phyloP scores from a whole-genome alignment of 768 basidiomycete genomes.

The Pisolithus sp. region DNA sequence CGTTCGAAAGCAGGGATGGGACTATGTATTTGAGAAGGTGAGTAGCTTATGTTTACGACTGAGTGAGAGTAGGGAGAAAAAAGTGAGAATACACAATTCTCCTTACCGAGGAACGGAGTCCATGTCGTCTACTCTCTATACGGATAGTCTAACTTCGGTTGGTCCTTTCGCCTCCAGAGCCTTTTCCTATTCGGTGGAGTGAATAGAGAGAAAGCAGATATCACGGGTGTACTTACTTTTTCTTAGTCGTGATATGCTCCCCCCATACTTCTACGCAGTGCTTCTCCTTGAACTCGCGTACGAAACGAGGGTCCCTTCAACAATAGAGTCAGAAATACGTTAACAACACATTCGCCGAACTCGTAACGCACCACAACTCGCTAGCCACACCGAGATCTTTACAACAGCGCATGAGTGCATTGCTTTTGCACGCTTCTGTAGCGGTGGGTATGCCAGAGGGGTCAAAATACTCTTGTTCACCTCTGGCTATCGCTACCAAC shows the following conservation, averaged over 20 bases:
- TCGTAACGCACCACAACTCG: conserved; percentile 75
- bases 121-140: conserved; percentile 55
- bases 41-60: too few species aligned
- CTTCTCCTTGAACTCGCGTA: conserved; percentile 84
- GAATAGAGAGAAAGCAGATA: not conserved
- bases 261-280: conserved; percentile 81
- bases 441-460: conserved; percentile 87
- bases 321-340: not conserved
- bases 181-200: conserved; percentile 58
- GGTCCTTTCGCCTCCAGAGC: conserved; percentile 84
- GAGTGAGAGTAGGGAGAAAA: too few species aligned
- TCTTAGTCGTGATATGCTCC: conserved; percentile 79
- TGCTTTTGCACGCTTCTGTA: conserved; percentile 92
- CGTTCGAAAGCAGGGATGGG: too few species aligned
- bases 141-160: conserved; percentile 82
- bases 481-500: conserved; percentile 83
- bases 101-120: too few species aligned
- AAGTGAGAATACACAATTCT: too few species aligned
- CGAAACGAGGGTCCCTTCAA: conserved; percentile 89
- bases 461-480: conserved; percentile 97
- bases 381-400: conserved; percentile 95
- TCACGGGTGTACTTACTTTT: conserved; percentile 58
- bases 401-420: conserved; percentile 95
- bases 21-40: too few species aligned
- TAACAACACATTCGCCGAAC: not conserved